Conservation (phyloP, 2,329 filamentous ascomycete species). For the Uncinocarpus reesii region DNA sequence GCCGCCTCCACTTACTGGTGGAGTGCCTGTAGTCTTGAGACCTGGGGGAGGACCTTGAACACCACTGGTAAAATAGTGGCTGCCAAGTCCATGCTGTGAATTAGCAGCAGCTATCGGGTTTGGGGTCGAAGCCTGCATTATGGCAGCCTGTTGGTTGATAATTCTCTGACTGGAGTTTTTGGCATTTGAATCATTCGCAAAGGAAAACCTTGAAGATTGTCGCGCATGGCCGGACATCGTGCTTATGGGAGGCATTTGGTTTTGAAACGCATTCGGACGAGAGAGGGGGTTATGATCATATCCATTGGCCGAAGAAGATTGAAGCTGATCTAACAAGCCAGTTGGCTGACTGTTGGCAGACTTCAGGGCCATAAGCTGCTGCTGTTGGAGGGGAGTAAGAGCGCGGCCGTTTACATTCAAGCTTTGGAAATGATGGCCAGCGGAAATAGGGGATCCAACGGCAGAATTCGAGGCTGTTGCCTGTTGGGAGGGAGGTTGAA, state of each 20-base stretch:
- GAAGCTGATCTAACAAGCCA: conserved; percentile 41
- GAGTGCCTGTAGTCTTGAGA: conserved; percentile 87
- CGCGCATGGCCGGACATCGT: conserved; percentile 61
- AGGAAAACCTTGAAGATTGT: conserved; percentile 78
- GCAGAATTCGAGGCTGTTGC: conserved; percentile 37
- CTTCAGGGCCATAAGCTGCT: conserved; percentile 58
- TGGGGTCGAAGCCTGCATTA: conserved; percentile 31
- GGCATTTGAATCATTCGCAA: conserved; percentile 57
- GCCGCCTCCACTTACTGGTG: conserved; percentile 64
- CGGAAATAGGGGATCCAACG: conserved; percentile 34
- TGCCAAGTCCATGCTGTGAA: conserved; percentile 38
- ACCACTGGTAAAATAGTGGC: conserved; percentile 69
- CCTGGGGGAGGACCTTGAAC: conserved; percentile 91
- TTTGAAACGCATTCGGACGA: conserved; percentile 38
- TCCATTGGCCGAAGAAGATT: conserved; percentile 25
- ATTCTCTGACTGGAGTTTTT: conserved; percentile 52
- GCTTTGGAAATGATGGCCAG: conserved; percentile 39
- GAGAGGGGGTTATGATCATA: conserved; percentile 37
- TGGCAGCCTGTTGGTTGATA: conserved; percentile 41
- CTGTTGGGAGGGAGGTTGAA: conserved; percentile 69
- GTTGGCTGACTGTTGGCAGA: conserved; percentile 50
- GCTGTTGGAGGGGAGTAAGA: conserved; percentile 70
- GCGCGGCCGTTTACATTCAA: conserved; percentile 58
- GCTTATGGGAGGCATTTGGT: conserved; percentile 41
- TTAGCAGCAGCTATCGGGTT: conserved; percentile 32